Evolutionary conservation across 75 land plant genomes (phyloP).

Genomic region (Sequoiadendron giganteum): DNA sequence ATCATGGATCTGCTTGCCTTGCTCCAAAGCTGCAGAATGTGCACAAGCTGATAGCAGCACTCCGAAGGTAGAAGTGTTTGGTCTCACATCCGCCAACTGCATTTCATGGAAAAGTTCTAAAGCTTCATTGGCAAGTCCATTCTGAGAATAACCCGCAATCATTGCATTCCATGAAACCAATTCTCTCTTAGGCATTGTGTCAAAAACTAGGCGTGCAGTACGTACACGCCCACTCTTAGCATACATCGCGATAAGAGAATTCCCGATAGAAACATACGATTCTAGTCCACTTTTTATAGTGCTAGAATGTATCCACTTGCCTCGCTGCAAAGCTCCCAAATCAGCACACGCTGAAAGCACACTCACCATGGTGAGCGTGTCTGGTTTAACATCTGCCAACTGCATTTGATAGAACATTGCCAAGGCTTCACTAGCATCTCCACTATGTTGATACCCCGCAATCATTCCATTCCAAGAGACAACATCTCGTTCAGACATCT

Average conservation of each 20-base stretch:
- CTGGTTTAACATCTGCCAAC: neutral
- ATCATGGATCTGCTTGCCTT: slow-evolving; percentile 12
- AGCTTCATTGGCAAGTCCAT: slow-evolving; percentile 21
- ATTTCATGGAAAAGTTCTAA: slow-evolving; percentile 16
- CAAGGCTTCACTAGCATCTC: slow-evolving; percentile 13
- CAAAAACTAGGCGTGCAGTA: slow-evolving; percentile 12
- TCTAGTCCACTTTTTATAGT: slow-evolving; percentile 16
- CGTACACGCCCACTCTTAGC: slow-evolving; percentile 19
- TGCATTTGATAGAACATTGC: slow-evolving; percentile 8
- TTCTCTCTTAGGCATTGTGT: slow-evolving; percentile 11
- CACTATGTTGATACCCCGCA: slow-evolving; percentile 17
- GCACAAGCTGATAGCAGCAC: slow-evolving; percentile 11
- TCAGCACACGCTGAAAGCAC: slow-evolving; percentile 16
- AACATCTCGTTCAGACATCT: slow-evolving; percentile 9
- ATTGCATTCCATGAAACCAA: slow-evolving; percentile 23
- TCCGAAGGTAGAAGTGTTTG: slow-evolving; percentile 10
- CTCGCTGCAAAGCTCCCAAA: neutral
- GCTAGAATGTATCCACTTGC: slow-evolving; percentile 12
- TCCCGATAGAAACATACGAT: slow-evolving; percentile 1
- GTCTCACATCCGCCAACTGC: neutral
- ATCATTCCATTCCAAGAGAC: slow-evolving; percentile 20
- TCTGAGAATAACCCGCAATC: slow-evolving; percentile 16
- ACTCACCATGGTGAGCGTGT: neutral
- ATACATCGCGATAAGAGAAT: slow-evolving; percentile 16
- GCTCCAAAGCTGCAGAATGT: slow-evolving; percentile 12